phyloP scores from a whole-genome alignment of 1,284 basidiomycete genomes.

The Boletus subluridellus region DNA sequence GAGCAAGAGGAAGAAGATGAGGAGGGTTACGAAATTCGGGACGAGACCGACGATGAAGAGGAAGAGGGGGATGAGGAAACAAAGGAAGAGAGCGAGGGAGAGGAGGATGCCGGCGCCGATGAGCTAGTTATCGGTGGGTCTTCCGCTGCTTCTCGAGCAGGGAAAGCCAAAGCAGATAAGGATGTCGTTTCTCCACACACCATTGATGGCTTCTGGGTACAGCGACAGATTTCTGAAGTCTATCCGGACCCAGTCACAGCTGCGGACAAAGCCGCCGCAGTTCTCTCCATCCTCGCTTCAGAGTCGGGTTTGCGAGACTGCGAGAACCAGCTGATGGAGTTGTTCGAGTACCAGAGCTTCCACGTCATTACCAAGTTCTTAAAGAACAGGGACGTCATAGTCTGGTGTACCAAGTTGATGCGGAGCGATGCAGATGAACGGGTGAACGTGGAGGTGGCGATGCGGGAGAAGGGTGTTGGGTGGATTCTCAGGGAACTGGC shows the following conservation, averaged over 20 bases:
- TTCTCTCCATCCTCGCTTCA: constrained; percentile 86
- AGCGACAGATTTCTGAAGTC: constrained; percentile 85
- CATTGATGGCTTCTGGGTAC: constrained; percentile 98
- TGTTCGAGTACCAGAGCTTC: constrained; percentile 94
- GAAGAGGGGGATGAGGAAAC: constrained; percentile 52
- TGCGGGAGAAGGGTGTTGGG: constrained; percentile 95
- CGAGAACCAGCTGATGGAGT: constrained; percentile 96
- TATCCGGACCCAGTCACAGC: constrained; percentile 95
- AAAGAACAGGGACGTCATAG: constrained; percentile 93
- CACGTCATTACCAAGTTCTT: constrained; percentile 88
- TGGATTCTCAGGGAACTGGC: constrained; percentile 92
- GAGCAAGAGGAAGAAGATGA: constrained; percentile 89
- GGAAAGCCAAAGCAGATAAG: constrained; percentile 60
- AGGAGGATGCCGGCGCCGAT: constrained; percentile 51
- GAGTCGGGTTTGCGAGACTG: constrained; percentile 90
- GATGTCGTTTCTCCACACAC: constrained; percentile 86
- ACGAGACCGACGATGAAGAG: constrained; percentile 75
- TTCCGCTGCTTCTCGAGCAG: constrained; percentile 40
- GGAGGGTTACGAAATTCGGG: constrained; percentile 76
- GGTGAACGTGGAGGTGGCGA: constrained; percentile 94
- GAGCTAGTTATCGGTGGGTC: constrained; percentile 73
- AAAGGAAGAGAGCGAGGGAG: constrained; percentile 42
- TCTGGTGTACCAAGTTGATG: constrained; percentile 98
- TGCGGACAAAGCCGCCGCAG: constrained; percentile 84
- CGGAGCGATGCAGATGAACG: constrained; percentile 87